Percentiles rank a stretch among this genome's conserved stretches.
Conservation (phyloP, 2,329 filamentous ascomycete genomes). For the Fusarium pilosicola region DNA sequence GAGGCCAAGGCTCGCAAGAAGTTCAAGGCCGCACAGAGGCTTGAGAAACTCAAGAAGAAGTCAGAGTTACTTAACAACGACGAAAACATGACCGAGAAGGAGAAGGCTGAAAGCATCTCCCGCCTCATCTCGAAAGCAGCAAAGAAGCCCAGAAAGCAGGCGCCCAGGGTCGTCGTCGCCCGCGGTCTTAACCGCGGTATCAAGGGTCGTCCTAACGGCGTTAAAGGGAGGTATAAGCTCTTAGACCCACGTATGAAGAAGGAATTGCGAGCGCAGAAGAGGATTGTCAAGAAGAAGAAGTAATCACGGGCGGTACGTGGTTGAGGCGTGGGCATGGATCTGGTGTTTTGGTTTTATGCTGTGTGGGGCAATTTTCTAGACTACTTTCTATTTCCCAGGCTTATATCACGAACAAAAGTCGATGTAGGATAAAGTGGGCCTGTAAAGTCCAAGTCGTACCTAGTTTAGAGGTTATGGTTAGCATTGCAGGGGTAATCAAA, state of each 20-base stretch:
- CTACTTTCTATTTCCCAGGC: constrained; percentile 26
- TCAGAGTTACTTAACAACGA: constrained; percentile 88
- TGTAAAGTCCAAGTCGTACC: constrained; percentile 83
- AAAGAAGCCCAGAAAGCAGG: constrained; percentile 85
- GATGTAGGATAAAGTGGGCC: constrained; percentile 73
- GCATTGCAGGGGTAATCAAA: not conserved
- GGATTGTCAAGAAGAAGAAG: constrained; percentile 76
- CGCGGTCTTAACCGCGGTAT: constrained; percentile 85
- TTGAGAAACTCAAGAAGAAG: constrained; percentile 98
- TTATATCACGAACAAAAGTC: constrained; percentile 61
- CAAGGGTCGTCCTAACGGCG: constrained; percentile 85
- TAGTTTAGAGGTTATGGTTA: constrained; percentile 45
- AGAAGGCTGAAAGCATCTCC: constrained; percentile 87
- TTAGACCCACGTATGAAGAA: constrained; percentile 86
- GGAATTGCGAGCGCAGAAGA: constrained; percentile 89
- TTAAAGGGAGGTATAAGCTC: constrained; percentile 88
- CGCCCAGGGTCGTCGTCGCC: constrained; percentile 90
- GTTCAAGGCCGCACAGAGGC: constrained; percentile 86
- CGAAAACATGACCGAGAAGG: constrained; percentile 93
- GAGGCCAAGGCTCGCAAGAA: constrained; percentile 98
- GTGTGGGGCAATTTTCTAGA: constrained; percentile 9
- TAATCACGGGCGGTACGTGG: constrained; percentile 13
- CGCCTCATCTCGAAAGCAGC: constrained; percentile 83
- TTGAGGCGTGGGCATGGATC: constrained; percentile 18
- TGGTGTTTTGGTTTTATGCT: constrained; percentile 23